A percentile compares a stretch with the other conserved stretches of the same genome.
These are phyloP conservation scores for Calendula officinalis DNA, from an alignment of 129 eudicot species.

Conservation along the genomic window DNA sequence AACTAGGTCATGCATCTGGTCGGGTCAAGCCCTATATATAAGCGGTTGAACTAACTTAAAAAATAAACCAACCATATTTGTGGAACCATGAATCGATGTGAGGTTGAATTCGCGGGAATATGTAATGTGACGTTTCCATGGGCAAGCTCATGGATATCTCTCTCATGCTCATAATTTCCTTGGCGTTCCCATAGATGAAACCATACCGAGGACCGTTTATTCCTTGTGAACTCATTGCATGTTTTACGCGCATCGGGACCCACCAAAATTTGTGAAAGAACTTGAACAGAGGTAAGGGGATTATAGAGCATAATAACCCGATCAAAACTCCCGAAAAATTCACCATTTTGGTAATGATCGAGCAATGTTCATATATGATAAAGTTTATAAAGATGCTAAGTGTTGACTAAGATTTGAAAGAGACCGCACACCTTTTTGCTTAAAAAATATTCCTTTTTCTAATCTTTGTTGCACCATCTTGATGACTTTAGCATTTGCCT, in stretches of 20 bases:
- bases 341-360: too few species aligned
- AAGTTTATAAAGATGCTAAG: too few species aligned
- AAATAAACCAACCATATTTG: conserved; percentile 29
- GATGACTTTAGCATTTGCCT: too few species aligned
- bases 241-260: conserved; percentile 15
- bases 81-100: conserved; percentile 26
- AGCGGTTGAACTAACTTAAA: too few species aligned
- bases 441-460: too few species aligned
- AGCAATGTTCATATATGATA: too few species aligned
- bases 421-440: too few species aligned
- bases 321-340: not conserved
- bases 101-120: conserved; percentile 23
- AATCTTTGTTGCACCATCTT: too few species aligned
- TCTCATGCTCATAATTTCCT: conserved; percentile 14
- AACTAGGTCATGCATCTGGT: too few species aligned
- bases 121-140: conserved; percentile 30
- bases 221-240: conserved; percentile 30
- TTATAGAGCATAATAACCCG: not conserved
- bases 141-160: conserved; percentile 13
- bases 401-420: too few species aligned
- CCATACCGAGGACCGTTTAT: conserved; percentile 29
- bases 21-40: too few species aligned
- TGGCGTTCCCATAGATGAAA: conserved; percentile 29
- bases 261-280: conserved; percentile 30
- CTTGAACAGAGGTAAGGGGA: conserved; percentile 16